Percentiles rank a stretch among this genome's conserved stretches.
Evolutionary conservation across 2,329 filamentous ascomycete species (phyloP).

Genomic region (Xylaria arbuscula): DNA sequence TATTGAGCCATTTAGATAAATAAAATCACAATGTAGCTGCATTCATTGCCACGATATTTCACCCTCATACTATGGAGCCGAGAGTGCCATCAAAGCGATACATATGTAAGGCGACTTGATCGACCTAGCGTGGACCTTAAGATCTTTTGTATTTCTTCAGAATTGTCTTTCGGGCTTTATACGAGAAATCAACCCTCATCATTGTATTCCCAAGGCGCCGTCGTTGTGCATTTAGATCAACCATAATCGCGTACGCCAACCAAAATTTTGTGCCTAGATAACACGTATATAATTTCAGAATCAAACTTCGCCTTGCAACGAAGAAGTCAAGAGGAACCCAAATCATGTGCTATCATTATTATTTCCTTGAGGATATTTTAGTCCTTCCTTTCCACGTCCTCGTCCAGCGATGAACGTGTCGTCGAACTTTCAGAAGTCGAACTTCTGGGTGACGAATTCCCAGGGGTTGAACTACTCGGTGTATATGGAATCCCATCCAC

Average conservation of each 20-base stretch:
- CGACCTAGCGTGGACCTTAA: too few species aligned
- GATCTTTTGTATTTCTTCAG: not conserved
- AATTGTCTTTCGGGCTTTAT: not conserved
- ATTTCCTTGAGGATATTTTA: slow-evolving; percentile 28
- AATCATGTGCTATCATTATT: slow-evolving; percentile 8
- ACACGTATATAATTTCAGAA: slow-evolving; percentile 20
- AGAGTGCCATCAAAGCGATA: too few species aligned
- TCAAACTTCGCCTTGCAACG: not conserved
- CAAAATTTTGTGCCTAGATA: slow-evolving; percentile 10
- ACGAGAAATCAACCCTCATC: not conserved
- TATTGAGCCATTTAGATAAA: too few species aligned
- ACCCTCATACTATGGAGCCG: too few species aligned
- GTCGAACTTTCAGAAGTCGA: slow-evolving; percentile 37
- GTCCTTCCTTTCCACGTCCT: slow-evolving; percentile 45
- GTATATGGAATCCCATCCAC: slow-evolving; percentile 58
- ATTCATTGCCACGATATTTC: too few species aligned
- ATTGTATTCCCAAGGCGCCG: not conserved
- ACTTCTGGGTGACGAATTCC: slow-evolving; percentile 22
- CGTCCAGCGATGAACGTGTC: slow-evolving; percentile 44
- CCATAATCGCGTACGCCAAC: slow-evolving; percentile 3
- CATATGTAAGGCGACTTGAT: not conserved
- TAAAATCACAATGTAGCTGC: too few species aligned
- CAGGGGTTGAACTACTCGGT: slow-evolving; percentile 39
- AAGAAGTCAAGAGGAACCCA: not conserved
- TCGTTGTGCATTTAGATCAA: slow-evolving; percentile 3